phyloP scores from a whole-genome alignment of 2,329 filamentous ascomycete species.

The Didymella glomerata region DNA sequence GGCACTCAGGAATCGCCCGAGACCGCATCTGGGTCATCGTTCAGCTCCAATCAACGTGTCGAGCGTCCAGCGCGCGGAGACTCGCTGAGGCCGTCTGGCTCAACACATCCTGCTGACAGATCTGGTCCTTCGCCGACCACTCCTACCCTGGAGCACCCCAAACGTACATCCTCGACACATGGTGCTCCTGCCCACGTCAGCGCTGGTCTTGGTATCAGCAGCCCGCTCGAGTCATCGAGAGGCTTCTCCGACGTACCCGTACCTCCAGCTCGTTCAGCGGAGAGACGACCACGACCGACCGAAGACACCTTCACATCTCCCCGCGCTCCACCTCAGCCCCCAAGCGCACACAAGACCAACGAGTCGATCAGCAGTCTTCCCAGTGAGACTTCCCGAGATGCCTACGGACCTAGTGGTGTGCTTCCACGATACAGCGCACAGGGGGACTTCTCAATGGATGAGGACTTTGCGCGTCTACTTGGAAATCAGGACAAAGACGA shows the following conservation, averaged over 20 bases:
- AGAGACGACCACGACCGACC: slow-evolving; percentile 55
- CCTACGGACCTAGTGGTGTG: slow-evolving; percentile 32
- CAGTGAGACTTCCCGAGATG: slow-evolving; percentile 50
- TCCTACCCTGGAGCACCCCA: slow-evolving; percentile 49
- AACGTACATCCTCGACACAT: slow-evolving; percentile 51
- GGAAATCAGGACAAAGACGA: slow-evolving; percentile 70
- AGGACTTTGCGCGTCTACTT: slow-evolving; percentile 91
- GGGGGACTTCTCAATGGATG: slow-evolving; percentile 91
- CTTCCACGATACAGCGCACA: slow-evolving; percentile 70
- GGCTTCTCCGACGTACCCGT: slow-evolving; percentile 54
- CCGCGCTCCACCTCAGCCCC: slow-evolving; percentile 55
- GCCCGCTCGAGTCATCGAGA: slow-evolving; percentile 51
- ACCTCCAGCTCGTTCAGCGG: slow-evolving; percentile 58
- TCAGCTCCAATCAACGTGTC: slow-evolving; percentile 51
- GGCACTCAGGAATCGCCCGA: slow-evolving; percentile 49
- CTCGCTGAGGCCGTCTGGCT: slow-evolving; percentile 62
- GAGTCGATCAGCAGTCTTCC: slow-evolving; percentile 57
- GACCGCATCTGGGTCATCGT: slow-evolving; percentile 46
- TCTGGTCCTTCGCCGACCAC: slow-evolving; percentile 51
- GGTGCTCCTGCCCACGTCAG: slow-evolving; percentile 47
- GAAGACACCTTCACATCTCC: slow-evolving; percentile 57
- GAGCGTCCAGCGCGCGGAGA: slow-evolving; percentile 66
- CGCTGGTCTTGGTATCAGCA: slow-evolving; percentile 54
- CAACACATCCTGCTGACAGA: slow-evolving; percentile 69
- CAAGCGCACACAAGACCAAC: slow-evolving; percentile 51